Evolutionary conservation across 257 asterid genomes (phyloP).

Genomic region (Scutellaria minor): DNA sequence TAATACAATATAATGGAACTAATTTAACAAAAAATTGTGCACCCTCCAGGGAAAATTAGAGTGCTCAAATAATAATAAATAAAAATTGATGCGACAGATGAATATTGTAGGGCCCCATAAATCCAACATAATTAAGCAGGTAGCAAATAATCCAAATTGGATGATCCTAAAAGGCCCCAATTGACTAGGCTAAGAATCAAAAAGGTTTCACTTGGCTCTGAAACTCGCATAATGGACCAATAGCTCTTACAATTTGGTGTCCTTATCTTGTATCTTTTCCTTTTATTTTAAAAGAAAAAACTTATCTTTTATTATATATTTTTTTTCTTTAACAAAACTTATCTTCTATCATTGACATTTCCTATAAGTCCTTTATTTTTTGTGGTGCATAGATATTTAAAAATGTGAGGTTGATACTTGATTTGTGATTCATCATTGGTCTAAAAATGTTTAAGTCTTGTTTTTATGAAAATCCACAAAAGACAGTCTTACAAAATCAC

Average conservation of each 20-base stretch:
- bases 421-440: too few relatives aligned
- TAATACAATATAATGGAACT: too few relatives aligned
- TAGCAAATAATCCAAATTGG: conserved; percentile 37
- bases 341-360: too few relatives aligned
- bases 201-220: conserved; percentile 28
- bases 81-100: conserved; percentile 22
- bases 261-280: neutral
- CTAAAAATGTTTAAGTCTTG: too few relatives aligned
- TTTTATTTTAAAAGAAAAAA: neutral
- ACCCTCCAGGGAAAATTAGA: neutral
- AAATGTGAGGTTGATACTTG: too few relatives aligned
- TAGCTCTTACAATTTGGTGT: conserved; percentile 27
- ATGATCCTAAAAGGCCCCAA: conserved; percentile 33
- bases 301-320: neutral
- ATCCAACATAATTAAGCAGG: conserved; percentile 27
- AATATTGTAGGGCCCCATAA: conserved; percentile 31
- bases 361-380: too few relatives aligned
- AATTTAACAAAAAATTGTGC: neutral
- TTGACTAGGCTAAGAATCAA: conserved; percentile 30
- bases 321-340: too few relatives aligned
- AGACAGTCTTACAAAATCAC: too few relatives aligned
- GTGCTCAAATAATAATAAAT: neutral
- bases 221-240: neutral
- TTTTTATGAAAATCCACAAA: too few relatives aligned
- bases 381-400: too few relatives aligned